Evolutionary conservation across 2,329 filamentous ascomycete species (phyloP).

Genomic region (Fusarium nisikadoi): DNA sequence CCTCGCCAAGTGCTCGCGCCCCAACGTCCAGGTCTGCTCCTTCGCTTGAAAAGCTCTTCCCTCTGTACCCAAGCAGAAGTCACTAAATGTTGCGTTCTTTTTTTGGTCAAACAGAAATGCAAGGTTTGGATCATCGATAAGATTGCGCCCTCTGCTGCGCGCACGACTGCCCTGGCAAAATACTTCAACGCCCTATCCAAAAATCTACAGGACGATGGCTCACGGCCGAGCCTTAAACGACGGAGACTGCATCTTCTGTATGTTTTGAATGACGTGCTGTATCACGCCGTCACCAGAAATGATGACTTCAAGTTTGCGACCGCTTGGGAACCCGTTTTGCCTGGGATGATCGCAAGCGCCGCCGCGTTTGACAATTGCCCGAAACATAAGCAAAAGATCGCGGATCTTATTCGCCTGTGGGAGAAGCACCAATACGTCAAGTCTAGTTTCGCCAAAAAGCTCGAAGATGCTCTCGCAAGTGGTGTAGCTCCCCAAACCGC

Average conservation of each 20-base stretch:
- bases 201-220: slow-evolving; percentile 46
- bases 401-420: slow-evolving; percentile 76
- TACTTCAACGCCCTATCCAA: slow-evolving; percentile 77
- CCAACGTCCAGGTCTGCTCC: slow-evolving; percentile 88
- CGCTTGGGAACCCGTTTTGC: slow-evolving; percentile 68
- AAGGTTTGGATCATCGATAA: slow-evolving; percentile 85
- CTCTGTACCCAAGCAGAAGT: slow-evolving; percentile 40
- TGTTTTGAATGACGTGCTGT: slow-evolving; percentile 80
- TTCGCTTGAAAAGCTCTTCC: slow-evolving; percentile 45
- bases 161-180: slow-evolving; percentile 76
- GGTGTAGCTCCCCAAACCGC: slow-evolving; percentile 43
- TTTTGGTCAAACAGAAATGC: slow-evolving; percentile 73
- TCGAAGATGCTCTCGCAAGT: slow-evolving; percentile 67
- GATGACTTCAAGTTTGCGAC: slow-evolving; percentile 64
- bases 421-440: slow-evolving; percentile 72
- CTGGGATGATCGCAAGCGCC: slow-evolving; percentile 69
- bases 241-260: slow-evolving; percentile 81
- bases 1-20: slow-evolving; percentile 76
- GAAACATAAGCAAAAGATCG: slow-evolving; percentile 73
- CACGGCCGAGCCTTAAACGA: slow-evolving; percentile 68
- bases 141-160: slow-evolving; percentile 73
- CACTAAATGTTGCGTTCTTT: slow-evolving; percentile 44
- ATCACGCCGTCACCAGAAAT: slow-evolving; percentile 70
- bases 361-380: slow-evolving; percentile 68
- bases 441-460: slow-evolving; percentile 61